phyloP scores from a whole-genome alignment of 140 eudicot species.

The Bidens hawaiensis region DNA sequence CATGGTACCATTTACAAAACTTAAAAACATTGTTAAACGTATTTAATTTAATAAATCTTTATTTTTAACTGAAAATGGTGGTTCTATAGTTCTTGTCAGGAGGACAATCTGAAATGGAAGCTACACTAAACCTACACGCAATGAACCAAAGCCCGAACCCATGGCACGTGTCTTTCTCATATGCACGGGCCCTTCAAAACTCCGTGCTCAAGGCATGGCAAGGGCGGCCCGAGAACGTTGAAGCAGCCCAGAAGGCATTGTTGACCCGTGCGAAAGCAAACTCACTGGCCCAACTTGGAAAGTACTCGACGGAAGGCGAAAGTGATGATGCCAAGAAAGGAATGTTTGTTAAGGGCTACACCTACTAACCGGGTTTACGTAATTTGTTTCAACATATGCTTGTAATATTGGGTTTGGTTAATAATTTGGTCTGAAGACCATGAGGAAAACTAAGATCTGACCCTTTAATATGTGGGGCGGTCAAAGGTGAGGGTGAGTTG shows the following conservation, averaged over 20 bases:
- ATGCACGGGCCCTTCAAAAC: conserved; percentile 93
- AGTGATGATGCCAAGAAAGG: conserved; percentile 85
- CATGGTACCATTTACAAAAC: conserved; percentile 67
- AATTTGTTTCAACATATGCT: not conserved
- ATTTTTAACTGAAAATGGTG: not conserved
- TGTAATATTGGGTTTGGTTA: conserved; percentile 27
- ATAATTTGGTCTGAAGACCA: conserved; percentile 23
- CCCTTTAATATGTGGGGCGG: conserved; percentile 19
- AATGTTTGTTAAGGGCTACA: conserved; percentile 90
- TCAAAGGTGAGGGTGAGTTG: conserved; percentile 11
- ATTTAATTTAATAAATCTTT: too few species aligned
- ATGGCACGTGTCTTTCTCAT: conserved; percentile 95
- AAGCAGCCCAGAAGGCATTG: conserved; percentile 80
- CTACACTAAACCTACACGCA: conserved; percentile 81
- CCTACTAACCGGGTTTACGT: conserved; percentile 41
- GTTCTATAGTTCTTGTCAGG: conserved; percentile 82
- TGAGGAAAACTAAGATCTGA: not conserved
- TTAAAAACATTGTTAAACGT: too few species aligned
- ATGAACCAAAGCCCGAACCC: conserved; percentile 99
- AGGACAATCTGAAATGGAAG: conserved; percentile 95
- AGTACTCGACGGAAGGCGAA: conserved; percentile 89
- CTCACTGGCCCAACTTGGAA: conserved; percentile 93
- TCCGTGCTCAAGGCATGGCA: conserved; percentile 89
- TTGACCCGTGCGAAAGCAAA: conserved; percentile 87
- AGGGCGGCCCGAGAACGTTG: conserved; percentile 78